A percentile compares a stretch with the other conserved stretches of the same genome.
These are phyloP conservation scores for Perkinsus marinus DNA, from an alignment of 169 alveolate species.

Conservation along the genomic window DNA sequence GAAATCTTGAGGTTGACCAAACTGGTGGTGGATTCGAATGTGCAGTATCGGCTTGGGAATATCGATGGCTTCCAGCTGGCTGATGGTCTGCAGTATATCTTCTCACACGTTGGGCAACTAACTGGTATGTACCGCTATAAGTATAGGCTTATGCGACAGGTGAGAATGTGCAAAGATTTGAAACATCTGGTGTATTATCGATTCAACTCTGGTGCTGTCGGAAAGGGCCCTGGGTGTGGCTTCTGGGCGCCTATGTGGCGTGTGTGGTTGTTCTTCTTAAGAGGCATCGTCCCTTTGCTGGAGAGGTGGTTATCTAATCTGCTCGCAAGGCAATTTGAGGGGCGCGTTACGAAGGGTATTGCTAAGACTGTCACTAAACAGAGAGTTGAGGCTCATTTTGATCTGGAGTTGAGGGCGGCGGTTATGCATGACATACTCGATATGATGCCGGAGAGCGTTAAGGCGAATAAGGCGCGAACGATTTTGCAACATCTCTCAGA, in stretches of 20 bases:
- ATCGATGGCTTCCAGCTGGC: slow-evolving; percentile 99
- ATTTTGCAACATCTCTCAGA: slow-evolving; percentile 97
- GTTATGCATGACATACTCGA: slow-evolving; percentile 98
- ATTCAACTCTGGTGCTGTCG: slow-evolving; percentile 99
- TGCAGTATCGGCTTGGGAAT: slow-evolving; percentile 94
- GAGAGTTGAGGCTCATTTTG: slow-evolving; percentile 98
- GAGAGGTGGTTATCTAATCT: slow-evolving; percentile 99
- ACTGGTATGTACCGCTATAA: slow-evolving; percentile 99
- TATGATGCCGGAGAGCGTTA: slow-evolving; percentile 99
- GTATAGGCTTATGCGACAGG: slow-evolving; percentile 97
- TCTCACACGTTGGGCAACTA: slow-evolving; percentile 98
- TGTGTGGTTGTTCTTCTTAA: slow-evolving; percentile 96
- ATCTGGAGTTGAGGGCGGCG: slow-evolving; percentile 97
- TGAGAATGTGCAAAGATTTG: slow-evolving; percentile 98
- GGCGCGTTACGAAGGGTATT: slow-evolving; percentile 92
- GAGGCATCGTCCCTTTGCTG: slow-evolving; percentile 96
- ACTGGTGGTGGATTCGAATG: slow-evolving; percentile 96
- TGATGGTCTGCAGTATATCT: slow-evolving; percentile 96
- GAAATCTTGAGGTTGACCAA: slow-evolving; percentile 96
- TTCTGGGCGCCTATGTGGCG: slow-evolving; percentile 99
- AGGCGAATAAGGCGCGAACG: slow-evolving; percentile 93
- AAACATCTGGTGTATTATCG: slow-evolving; percentile 98
- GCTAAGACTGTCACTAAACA: slow-evolving; percentile 98
- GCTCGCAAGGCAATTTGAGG: slow-evolving; percentile 95
- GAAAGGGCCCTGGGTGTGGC: slow-evolving; percentile 99